Conservation (phyloP, 2,329 filamentous ascomycete genomes). For the Colletotrichum sp. region DNA sequence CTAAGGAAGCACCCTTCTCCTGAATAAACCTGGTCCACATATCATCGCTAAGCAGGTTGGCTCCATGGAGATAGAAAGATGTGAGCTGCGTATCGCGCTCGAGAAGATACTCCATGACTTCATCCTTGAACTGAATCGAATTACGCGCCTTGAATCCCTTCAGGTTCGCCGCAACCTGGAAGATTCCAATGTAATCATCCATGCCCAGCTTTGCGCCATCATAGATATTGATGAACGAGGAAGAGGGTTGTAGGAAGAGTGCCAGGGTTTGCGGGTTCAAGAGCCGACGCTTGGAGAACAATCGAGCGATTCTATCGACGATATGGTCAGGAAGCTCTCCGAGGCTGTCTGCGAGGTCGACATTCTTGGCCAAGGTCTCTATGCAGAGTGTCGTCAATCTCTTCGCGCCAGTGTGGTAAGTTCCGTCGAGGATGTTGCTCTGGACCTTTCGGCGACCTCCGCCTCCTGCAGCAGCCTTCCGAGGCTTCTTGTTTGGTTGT, state of each 20-base stretch:
- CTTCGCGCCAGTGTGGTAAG: conserved; percentile 69
- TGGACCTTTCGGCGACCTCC: conserved; percentile 76
- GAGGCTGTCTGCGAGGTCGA: conserved; percentile 66
- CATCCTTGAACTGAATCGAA: conserved; percentile 90
- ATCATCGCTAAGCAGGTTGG: conserved; percentile 80
- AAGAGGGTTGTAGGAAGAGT: conserved; percentile 60
- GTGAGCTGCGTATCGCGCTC: conserved; percentile 73
- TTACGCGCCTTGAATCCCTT: conserved; percentile 78
- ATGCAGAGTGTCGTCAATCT: conserved; percentile 69
- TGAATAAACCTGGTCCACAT: conserved; percentile 76
- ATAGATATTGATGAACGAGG: conserved; percentile 59
- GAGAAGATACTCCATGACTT: conserved; percentile 80
- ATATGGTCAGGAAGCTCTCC: conserved; percentile 61
- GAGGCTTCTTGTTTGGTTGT: conserved; percentile 36
- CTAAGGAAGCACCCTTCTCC: conserved; percentile 68
- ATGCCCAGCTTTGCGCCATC: conserved; percentile 69
- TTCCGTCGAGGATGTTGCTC: conserved; percentile 84
- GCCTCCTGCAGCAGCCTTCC: conserved; percentile 44
- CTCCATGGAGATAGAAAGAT: conserved; percentile 79
- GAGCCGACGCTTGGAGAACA: conserved; percentile 65
- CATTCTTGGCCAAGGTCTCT: conserved; percentile 66
- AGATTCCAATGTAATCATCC: conserved; percentile 81
- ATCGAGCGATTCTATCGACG: conserved; percentile 63
- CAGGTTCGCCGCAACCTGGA: conserved; percentile 74
- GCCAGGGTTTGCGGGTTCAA: conserved; percentile 58